Evolutionary conservation across 805 yeast genomes (phyloP).

Genomic region (Saccharomyces eubayanus): DNA sequence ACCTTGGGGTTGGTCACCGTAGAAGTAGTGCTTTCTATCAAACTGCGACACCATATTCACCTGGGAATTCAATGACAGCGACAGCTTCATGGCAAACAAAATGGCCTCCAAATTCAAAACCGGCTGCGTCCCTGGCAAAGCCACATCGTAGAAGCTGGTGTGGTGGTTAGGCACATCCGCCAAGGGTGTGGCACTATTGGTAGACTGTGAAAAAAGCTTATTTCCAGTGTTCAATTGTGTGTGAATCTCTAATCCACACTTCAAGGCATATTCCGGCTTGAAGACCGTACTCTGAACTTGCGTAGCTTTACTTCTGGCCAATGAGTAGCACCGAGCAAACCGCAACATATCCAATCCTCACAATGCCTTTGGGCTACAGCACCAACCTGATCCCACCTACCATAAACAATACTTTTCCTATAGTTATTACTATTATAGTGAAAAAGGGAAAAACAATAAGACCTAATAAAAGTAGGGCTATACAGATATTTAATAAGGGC

Average conservation of each 20-base stretch:
- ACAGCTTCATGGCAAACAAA: constrained; percentile 60
- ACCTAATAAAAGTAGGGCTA: not conserved
- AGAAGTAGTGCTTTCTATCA: constrained; percentile 92
- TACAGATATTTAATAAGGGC: not conserved
- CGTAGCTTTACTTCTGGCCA: not conserved
- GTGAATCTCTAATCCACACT: constrained; percentile 89
- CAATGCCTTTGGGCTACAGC: not conserved
- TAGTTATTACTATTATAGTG: not conserved
- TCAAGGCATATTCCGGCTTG: constrained; percentile 35
- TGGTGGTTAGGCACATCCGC: constrained; percentile 53
- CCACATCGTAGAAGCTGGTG: constrained; percentile 72
- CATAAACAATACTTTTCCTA: not conserved
- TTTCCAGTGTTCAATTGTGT: constrained; percentile 69
- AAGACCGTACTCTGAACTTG: not conserved
- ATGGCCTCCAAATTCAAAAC: constrained; percentile 66
- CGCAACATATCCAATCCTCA: not conserved
- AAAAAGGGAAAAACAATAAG: not conserved
- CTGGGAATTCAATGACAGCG: constrained; percentile 55
- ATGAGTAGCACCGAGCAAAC: not conserved
- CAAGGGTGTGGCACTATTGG: constrained; percentile 37
- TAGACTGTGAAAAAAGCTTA: constrained; percentile 69
- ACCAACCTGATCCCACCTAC: not conserved
- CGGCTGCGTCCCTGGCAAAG: constrained; percentile 92
- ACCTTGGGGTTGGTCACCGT: constrained; percentile 93
- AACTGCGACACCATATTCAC: constrained; percentile 55